Evolutionary conservation across 768 basidiomycete genomes (phyloP), one percentile per base, ranked within the genome.

Genomic region (Termitomyces sp.): DNA sequence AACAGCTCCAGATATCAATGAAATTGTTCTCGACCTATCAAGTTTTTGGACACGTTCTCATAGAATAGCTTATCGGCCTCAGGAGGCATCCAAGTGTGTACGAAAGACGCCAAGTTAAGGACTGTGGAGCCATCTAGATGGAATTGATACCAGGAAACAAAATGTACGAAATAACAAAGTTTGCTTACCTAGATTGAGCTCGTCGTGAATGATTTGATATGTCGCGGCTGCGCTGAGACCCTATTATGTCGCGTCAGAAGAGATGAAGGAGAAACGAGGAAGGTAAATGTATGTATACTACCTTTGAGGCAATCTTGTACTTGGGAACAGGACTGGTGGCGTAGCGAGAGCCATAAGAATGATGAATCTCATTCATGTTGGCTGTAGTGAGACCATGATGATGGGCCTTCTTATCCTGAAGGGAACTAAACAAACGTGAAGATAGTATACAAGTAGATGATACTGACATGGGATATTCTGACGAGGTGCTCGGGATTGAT

Each of bases 401-500:
- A 40, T 70, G 66, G 35, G 60, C 59, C 49, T 76, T 77, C 45
- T 79, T 79, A 63, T 83, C 82, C 79, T 84, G 52, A 10, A 27
- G 27, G n/a, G 18, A 23, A 38, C 32, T 52, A 32, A 41, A 25
- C 7, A 4, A 50, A 10, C 2, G 32, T 18, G 9, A 11, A 22
- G 42, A 16, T 12, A n/a, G 25, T 12, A 3, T 20, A 16, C n/a
- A n/a, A n/a, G n/a, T n/a, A n/a, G 15, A 18, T 18, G n/a, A n/a
- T n/a, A 40, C 54, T 50, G 12, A 82, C 87, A 66, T 75, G 76
- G 20, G 86, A 69, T 36, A 81, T 72, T 60, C 75, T 76, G 39
- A 93, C 72, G 66, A 93, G 77, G 47, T 73, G 70, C 52, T 88
- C 86, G 1, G 89, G 70, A 68, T 90, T 82, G 63, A 92, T 73